phyloP scores from a whole-genome alignment of 208 protist species.

The Naegleria gruberi region DNA sequence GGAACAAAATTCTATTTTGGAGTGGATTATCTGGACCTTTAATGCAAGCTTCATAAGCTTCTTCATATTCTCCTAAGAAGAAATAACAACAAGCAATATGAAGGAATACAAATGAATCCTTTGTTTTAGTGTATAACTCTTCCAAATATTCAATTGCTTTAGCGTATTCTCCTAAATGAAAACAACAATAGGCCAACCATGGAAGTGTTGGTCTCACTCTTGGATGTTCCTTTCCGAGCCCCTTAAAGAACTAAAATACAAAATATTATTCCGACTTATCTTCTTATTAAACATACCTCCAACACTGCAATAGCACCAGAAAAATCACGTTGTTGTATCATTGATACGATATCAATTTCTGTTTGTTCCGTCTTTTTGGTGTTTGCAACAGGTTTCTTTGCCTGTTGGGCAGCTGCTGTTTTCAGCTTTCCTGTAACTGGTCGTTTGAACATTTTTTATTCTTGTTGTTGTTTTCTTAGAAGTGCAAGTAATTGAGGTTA shows the following conservation, averaged over 20 bases:
- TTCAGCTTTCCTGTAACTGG: neutral
- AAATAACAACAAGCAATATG: slow-evolving; percentile 48
- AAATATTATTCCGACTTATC: slow-evolving; percentile 14
- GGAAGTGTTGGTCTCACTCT: slow-evolving; percentile 31
- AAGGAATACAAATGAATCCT: slow-evolving; percentile 31
- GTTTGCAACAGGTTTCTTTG: slow-evolving; percentile 24
- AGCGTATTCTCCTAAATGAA: slow-evolving; percentile 82
- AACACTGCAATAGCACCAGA: slow-evolving; percentile 44
- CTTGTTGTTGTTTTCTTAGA: too few species aligned
- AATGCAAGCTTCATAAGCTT: slow-evolving; percentile 73
- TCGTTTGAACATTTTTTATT: neutral
- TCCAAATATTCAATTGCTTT: slow-evolving; percentile 65
- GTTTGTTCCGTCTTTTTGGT: slow-evolving; percentile 23
- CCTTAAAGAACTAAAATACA: neutral
- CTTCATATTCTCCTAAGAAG: slow-evolving; percentile 61
- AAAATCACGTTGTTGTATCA: slow-evolving; percentile 41
- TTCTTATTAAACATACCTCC: slow-evolving; percentile 27
- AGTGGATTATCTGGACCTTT: slow-evolving; percentile 63
- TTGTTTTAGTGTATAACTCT: neutral
- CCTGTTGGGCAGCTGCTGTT: neutral
- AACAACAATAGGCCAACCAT: slow-evolving; percentile 85
- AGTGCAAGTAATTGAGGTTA: too few species aligned
- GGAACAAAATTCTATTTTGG: slow-evolving; percentile 84
- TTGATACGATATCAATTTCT: slow-evolving; percentile 34
- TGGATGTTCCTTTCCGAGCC: neutral